A percentile compares a stretch with the other conserved stretches of the same genome.
phyloP scores from a whole-genome alignment of 345 rosid species.

The Populus tremula region DNA sequence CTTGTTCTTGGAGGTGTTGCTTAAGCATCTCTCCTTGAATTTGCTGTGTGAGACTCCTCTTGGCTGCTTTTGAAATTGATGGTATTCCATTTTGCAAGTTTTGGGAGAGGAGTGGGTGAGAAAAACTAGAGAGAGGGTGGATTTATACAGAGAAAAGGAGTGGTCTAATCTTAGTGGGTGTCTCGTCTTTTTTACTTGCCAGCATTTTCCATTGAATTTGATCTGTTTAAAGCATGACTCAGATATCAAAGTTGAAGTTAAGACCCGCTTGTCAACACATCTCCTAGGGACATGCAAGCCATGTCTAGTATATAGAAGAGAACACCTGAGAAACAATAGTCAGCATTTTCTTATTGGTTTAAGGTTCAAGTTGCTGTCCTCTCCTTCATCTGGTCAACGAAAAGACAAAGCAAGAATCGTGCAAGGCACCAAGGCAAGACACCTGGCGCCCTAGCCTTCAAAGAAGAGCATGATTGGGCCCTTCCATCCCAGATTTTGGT shows the following conservation, averaged over 20 bases:
- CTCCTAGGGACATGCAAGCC: conserved; percentile 24
- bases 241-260: conserved; percentile 15
- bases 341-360: neutral
- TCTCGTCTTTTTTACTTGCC: conserved; percentile 44
- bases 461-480: neutral
- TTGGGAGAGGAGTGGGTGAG: neutral
- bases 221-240: conserved; percentile 16
- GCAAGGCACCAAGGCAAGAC: conserved; percentile 28
- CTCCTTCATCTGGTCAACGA: conserved; percentile 5
- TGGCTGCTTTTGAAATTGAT: conserved; percentile 21
- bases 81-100: conserved; percentile 32
- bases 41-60: conserved; percentile 22
- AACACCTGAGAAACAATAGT: neutral
- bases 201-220: conserved; percentile 25
- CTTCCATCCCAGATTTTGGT: neutral
- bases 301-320: conserved; percentile 1
- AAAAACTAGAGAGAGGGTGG: neutral
- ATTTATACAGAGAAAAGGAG: conserved; percentile 22
- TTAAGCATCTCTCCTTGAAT: conserved; percentile 22
- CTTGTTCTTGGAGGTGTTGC: conserved; percentile 36
- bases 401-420: conserved; percentile 9
- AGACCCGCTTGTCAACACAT: neutral
- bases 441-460: conserved; percentile 25
- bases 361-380: conserved; percentile 6
- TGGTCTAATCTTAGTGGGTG: conserved; percentile 41